A percentile compares a stretch with the other conserved stretches of the same genome.
These are phyloP conservation scores for Pichia sp. DNA, from an alignment of 1,139 yeast species.

Conservation along the genomic window DNA sequence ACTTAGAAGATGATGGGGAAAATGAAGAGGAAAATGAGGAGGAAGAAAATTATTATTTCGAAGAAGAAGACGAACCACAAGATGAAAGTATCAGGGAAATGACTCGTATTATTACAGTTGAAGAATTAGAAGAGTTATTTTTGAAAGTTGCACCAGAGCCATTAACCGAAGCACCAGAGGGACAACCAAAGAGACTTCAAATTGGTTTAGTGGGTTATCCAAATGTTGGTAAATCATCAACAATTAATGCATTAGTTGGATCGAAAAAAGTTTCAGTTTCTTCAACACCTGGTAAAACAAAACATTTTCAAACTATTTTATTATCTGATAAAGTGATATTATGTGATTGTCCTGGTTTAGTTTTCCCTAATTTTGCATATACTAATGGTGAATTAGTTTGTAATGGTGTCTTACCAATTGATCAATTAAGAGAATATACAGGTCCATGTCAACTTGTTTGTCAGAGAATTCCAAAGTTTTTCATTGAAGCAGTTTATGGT, in stretches of 20 bases:
- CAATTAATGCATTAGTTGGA: slow-evolving; percentile 92
- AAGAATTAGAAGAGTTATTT: slow-evolving; percentile 81
- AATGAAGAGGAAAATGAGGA: no score
- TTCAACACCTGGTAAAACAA: slow-evolving; percentile 97
- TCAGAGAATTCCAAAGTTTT: slow-evolving; percentile 82
- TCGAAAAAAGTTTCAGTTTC: slow-evolving; percentile 96
- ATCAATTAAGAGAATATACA: slow-evolving; percentile 90
- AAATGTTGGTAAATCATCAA: slow-evolving; percentile 94
- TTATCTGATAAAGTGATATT: slow-evolving; percentile 76
- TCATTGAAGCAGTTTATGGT: slow-evolving; percentile 89
- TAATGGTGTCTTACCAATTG: slow-evolving; percentile 96
- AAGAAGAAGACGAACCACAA: slow-evolving; percentile 27
- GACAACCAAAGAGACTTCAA: slow-evolving; percentile 56
- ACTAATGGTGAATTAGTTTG: slow-evolving; percentile 96
- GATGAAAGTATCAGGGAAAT: slow-evolving; percentile 39
- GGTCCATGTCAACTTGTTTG: slow-evolving; percentile 86
- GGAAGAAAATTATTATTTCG: slow-evolving; percentile 17
- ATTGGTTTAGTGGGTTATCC: slow-evolving; percentile 97
- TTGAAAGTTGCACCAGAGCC: slow-evolving; percentile 75
- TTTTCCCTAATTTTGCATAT: slow-evolving; percentile 95
- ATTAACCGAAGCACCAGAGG: slow-evolving; percentile 42
- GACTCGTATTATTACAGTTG: slow-evolving; percentile 69
- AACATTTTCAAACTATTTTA: slow-evolving; percentile 95
- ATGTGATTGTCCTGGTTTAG: slow-evolving; percentile 99
- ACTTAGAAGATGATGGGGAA: slow-evolving; percentile 11